These are phyloP conservation scores for Suillus weaverae DNA, from an alignment of 768 basidiomycete genomes.

Conservation along the genomic window DNA sequence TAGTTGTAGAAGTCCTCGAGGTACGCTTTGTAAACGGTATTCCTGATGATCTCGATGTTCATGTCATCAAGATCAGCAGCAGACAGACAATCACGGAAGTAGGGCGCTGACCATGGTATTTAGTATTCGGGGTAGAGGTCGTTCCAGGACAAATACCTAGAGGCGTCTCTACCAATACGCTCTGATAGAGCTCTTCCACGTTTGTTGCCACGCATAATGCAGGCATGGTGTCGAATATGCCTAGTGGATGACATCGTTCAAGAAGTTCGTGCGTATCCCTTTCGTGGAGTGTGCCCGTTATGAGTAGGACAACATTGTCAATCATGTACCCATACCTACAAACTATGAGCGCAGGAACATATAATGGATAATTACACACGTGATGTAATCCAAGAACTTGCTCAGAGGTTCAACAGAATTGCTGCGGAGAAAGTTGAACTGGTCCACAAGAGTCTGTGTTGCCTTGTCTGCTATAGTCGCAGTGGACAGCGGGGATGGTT, in stretches of 20 bases:
- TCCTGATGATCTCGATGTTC: conserved; percentile 99
- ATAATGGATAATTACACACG: conserved; percentile 53
- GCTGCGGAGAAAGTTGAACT: conserved; percentile 90
- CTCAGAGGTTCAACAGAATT: conserved; percentile 90
- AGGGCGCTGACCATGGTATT: conserved; percentile 59
- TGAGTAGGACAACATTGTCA: conserved; percentile 97
- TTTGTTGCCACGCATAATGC: conserved; percentile 99
- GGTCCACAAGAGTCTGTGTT: conserved; percentile 91
- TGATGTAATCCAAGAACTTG: conserved; percentile 97
- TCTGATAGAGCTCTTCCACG: conserved; percentile 96
- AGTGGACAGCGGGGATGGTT: conserved; percentile 89
- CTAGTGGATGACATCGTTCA: conserved; percentile 95
- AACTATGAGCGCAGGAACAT: conserved; percentile 9
- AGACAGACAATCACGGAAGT: conserved; percentile 94
- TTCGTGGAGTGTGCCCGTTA: conserved; percentile 96
- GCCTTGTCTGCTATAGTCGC: conserved; percentile 97
- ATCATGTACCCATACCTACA: conserved; percentile 98
- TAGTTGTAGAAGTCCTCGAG: conserved; percentile 95
- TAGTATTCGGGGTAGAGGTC: conserved; percentile 5
- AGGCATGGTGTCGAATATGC: conserved; percentile 98
- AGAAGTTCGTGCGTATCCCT: conserved; percentile 96
- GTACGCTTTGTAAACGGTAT: conserved; percentile 98
- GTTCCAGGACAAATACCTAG: conserved; percentile 62
- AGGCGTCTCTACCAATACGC: conserved; percentile 96
- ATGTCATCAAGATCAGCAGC: conserved; percentile 97